A percentile compares a stretch with the other conserved stretches of the same genome.
Evolutionary conservation across 2,329 filamentous ascomycete species (phyloP).

Genomic region (Cladosporium sp.): DNA sequence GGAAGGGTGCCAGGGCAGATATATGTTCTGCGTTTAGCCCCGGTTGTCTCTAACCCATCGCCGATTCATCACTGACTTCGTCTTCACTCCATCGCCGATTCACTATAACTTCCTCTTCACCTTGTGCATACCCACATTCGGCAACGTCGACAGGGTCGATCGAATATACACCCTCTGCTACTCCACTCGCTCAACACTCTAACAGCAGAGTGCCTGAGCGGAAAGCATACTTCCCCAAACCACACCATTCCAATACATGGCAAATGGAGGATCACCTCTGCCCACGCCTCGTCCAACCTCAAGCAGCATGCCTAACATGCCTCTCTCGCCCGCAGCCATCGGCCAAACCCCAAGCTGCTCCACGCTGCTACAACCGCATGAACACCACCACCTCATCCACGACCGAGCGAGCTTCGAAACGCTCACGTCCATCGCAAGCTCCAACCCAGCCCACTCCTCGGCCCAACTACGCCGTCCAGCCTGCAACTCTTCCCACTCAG

Average conservation of each 20-base stretch:
- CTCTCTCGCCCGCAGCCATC: conserved; percentile 26
- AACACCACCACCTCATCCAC: background rate
- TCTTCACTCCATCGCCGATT: background rate
- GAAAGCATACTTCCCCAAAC: background rate
- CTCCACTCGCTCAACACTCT: background rate
- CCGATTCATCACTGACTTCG: background rate
- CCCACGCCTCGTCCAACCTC: conserved; percentile 32
- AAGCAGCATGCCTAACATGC: conserved; percentile 36
- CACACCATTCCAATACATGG: conserved; percentile 5
- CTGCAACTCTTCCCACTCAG: background rate
- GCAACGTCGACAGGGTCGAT: background rate
- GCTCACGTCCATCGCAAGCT: conserved; percentile 8
- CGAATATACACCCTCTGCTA: background rate
- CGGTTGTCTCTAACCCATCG: background rate
- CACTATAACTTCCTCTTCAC: background rate
- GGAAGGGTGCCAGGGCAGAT: background rate
- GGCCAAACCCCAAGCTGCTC: background rate
- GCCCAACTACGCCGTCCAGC: conserved; percentile 1
- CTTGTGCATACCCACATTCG: background rate
- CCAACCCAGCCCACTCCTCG: background rate
- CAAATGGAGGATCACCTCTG: conserved; percentile 37
- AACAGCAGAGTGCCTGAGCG: background rate
- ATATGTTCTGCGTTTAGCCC: background rate
- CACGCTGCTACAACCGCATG: conserved; percentile 17
- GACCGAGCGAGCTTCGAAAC: conserved; percentile 4